Base-by-base conservation (phyloP, 306 rosid genomes). In the Myrica gale region DNA sequence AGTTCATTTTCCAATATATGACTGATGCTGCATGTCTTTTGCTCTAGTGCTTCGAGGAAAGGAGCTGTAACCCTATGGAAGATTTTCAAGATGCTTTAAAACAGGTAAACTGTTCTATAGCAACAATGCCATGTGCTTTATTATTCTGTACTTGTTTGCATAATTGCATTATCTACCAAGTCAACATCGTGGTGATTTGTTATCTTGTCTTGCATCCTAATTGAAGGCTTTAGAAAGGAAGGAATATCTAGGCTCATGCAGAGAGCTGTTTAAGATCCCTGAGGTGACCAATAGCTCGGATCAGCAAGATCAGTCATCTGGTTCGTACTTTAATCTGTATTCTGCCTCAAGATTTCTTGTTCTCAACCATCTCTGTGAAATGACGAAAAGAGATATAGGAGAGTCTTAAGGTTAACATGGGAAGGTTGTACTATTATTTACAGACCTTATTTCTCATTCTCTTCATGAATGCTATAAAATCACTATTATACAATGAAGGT, bases 21-120 rank as follows among this genome's bases (percentile, higher is more conserved):
- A 67, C 81, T 81, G 67, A 39, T 61, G 60, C 39, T 68, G 68
- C 23, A 52, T 78, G 71, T 19, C 39, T 48, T 77, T 81, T 69
- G 51, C 60, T 55, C 74, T 87, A 89, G 93, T 81, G 75, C 84
- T 89, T 84, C 68, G 81, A 87, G 78, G 89, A 87, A 76, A 81
- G 88, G 78, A 83, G 90, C 74, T 74, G 78, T 72, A 85, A 89
- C 84, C 84, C 93, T 23, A 77, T 86, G 52, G 58, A 79, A 72
- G 90, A 87, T 77, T 89, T 87, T 82, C 93, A 89, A 83, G 85
- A 70, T n/a, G 90, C 90, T 79, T 79, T 87, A 79, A 74, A 87
- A 82, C 84, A 87, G 71, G 90, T 87, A 81, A 58, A 85, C 62
- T 77, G 67, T 56, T 51, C 23, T 63, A 58, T 44, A 56, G 37